phyloP scores from a whole-genome alignment of 129 eudicot species.

The Chrysanthemum lavandulifolium region DNA sequence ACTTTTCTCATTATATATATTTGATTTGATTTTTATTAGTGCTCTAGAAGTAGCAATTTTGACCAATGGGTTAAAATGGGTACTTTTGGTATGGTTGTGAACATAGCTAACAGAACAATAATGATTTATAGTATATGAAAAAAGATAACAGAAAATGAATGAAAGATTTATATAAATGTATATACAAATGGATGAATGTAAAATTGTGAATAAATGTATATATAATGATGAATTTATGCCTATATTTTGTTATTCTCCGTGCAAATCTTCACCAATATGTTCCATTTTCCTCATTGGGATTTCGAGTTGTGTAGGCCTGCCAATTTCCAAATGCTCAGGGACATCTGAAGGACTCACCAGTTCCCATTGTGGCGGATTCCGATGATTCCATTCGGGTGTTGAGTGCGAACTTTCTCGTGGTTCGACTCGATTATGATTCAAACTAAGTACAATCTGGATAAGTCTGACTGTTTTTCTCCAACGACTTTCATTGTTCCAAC shows the following conservation, averaged over 20 bases:
- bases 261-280: conserved; percentile 14
- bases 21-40: too few relatives aligned
- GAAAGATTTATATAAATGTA: too few relatives aligned
- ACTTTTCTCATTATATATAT: neutral
- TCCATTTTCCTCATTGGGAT: conserved; percentile 30
- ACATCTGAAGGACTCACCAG: conserved; percentile 29
- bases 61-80: too few relatives aligned
- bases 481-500: conserved; percentile 17
- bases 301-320: conserved; percentile 39
- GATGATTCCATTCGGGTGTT: conserved; percentile 1
- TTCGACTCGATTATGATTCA: conserved; percentile 26
- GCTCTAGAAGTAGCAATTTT: too few relatives aligned
- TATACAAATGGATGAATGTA: too few relatives aligned
- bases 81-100: too few relatives aligned
- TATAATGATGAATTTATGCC: too few relatives aligned
- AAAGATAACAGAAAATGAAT: too few relatives aligned
- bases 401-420: conserved; percentile 9
- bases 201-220: too few relatives aligned
- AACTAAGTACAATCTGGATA: conserved; percentile 19
- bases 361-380: conserved; percentile 29
- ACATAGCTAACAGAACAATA: too few relatives aligned
- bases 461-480: conserved; percentile 26
- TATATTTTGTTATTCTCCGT: neutral
- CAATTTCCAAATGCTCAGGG: conserved; percentile 37
- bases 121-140: too few relatives aligned